Percentiles rank a stretch among this genome's conserved stretches.
Evolutionary conservation across 345 rosid genomes (phyloP).

Genomic region (Erodium maritimum): DNA sequence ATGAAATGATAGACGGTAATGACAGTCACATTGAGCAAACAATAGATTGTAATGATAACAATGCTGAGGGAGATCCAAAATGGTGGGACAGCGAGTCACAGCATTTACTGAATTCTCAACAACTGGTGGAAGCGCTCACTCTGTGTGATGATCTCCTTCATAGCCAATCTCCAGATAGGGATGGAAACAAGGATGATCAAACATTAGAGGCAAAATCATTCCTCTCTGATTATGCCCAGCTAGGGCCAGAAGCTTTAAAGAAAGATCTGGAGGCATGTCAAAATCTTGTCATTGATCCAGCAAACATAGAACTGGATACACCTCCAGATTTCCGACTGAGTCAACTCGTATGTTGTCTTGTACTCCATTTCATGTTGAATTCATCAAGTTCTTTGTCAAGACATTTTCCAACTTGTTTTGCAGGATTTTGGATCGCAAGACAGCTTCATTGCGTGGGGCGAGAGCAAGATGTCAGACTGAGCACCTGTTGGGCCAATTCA

Average conservation of each 20-base stretch:
- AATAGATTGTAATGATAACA: conserved; percentile 16
- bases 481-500: not conserved
- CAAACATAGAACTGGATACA: conserved; percentile 75
- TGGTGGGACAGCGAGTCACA: conserved; percentile 87
- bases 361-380: not conserved
- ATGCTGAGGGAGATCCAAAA: conserved; percentile 42
- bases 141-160: conserved; percentile 72
- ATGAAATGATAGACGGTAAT: conserved; percentile 17
- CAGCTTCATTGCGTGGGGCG: conserved; percentile 75
- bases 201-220: conserved; percentile 25
- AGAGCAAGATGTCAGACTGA: conserved; percentile 33
- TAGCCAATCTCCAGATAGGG: conserved; percentile 62
- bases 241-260: conserved; percentile 70
- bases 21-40: too few species aligned
- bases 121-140: conserved; percentile 83
- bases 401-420: conserved; percentile 4
- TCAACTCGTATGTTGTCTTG: conserved; percentile 54
- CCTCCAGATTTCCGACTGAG: conserved; percentile 91
- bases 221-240: conserved; percentile 57
- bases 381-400: conserved; percentile 1
- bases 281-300: conserved; percentile 52
- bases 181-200: conserved; percentile 27
- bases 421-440: conserved; percentile 96
- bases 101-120: conserved; percentile 64
- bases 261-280: conserved; percentile 88